Percentiles rank a stretch among this genome's conserved stretches.
These are phyloP conservation scores for Eimeria necatrix DNA, from an alignment of 169 alveolate genomes.

Conservation along the genomic window DNA sequence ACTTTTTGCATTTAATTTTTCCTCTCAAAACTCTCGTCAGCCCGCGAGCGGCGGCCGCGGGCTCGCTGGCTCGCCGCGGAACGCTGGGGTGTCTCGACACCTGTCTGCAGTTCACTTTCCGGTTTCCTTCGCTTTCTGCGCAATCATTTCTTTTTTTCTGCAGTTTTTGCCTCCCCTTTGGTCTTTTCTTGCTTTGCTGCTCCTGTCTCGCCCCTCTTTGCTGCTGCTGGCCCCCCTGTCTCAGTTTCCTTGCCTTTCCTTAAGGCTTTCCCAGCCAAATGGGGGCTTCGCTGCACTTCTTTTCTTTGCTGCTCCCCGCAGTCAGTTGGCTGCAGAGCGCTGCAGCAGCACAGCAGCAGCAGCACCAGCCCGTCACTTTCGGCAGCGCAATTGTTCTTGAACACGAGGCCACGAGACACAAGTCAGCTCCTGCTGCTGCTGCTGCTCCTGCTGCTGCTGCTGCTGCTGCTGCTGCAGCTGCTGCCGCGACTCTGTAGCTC, in stretches of 20 bases:
- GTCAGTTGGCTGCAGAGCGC: not conserved
- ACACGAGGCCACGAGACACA: slow-evolving; percentile 67
- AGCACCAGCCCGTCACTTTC: slow-evolving; percentile 68
- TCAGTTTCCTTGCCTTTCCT: not conserved
- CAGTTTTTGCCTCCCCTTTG: not conserved
- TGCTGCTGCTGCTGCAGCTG: slow-evolving; percentile 24
- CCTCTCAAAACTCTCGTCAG: no score
- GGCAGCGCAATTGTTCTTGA: slow-evolving; percentile 74
- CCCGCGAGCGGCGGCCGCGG: no score
- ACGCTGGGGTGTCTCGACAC: no score
- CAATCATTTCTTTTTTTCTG: not conserved
- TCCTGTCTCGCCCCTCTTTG: not conserved
- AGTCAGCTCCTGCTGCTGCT: slow-evolving; percentile 47
- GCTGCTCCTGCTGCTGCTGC: slow-evolving; percentile 16
- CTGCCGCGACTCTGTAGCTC: not conserved
- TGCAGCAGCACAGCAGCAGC: slow-evolving; percentile 25
- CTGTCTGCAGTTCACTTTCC: no score
- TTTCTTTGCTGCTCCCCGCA: not conserved
- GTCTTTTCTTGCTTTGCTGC: not conserved
- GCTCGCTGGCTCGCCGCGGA: no score
- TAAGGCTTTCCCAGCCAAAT: not conserved
- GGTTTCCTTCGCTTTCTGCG: no score
- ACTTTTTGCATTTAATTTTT: no score
- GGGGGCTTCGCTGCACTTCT: not conserved
- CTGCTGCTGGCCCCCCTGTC: not conserved